phyloP scores from a whole-genome alignment of 805 yeast genomes.

The Metschnikowia reukaufii region DNA sequence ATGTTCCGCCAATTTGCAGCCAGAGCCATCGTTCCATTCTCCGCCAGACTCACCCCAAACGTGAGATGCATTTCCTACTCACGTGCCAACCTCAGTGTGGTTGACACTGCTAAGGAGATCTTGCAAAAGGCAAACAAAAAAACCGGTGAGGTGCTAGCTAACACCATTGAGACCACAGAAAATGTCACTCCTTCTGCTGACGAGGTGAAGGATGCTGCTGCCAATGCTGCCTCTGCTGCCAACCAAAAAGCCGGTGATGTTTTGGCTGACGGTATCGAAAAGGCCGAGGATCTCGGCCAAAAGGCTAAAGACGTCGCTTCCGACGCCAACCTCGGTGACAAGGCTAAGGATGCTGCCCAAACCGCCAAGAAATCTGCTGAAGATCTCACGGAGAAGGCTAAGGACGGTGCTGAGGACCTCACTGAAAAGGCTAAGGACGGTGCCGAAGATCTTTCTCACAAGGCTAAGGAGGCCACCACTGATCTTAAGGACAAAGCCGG shows the following conservation, averaged over 20 bases:
- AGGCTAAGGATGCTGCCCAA: conserved; percentile 4
- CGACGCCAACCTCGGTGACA: conserved; percentile 4
- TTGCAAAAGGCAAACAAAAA: conserved; percentile 34
- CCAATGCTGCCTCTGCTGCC: conserved; percentile 19
- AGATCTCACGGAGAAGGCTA: conserved; percentile 16
- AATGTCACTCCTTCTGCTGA: conserved; percentile 22
- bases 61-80: conserved; percentile 14
- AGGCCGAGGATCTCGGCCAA: conserved; percentile 21
- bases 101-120: conserved; percentile 38
- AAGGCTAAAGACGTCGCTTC: conserved; percentile 12
- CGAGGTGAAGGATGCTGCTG: conserved; percentile 23
- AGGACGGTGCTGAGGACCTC: conserved; percentile 13
- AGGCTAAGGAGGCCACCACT: conserved; percentile 18
- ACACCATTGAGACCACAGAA: conserved; percentile 40
- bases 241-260: conserved; percentile 35
- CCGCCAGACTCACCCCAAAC: conserved; percentile 9
- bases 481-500: conserved; percentile 13
- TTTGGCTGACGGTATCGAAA: conserved; percentile 34
- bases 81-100: conserved; percentile 22
- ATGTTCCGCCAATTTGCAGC: conserved; percentile 18
- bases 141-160: conserved; percentile 44
- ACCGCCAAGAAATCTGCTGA: conserved; percentile 9
- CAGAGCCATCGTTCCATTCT: conserved; percentile 12
- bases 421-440: conserved; percentile 7
- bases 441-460: conserved; percentile 17